A percentile compares a stretch with the other conserved stretches of the same genome.
phyloP scores from a whole-genome alignment of 164 flowering plant genomes.

The Sedum album region DNA sequence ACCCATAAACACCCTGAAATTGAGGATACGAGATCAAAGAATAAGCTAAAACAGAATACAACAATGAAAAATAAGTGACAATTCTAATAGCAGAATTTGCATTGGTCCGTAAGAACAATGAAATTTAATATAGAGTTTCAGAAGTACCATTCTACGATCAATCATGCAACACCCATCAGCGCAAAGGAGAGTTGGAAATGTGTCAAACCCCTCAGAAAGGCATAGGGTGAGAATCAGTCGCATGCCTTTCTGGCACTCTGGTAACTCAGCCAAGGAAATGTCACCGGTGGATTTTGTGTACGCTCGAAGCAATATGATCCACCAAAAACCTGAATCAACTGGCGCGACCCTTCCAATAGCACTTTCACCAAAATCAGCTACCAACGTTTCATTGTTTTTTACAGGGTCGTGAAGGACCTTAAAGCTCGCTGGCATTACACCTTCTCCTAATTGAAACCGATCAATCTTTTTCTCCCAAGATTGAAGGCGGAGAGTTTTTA shows the following conservation, averaged over 20 bases:
- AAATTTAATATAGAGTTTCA: neutral
- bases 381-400: constrained; percentile 26
- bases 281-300: constrained; percentile 76
- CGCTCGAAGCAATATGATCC: constrained; percentile 76
- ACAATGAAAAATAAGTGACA: neutral
- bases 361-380: constrained; percentile 81
- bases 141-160: constrained; percentile 73
- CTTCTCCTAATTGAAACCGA: constrained; percentile 68
- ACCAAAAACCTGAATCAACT: constrained; percentile 88
- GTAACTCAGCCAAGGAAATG: constrained; percentile 50
- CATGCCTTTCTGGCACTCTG: constrained; percentile 79
- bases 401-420: constrained; percentile 70
- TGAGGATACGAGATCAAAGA: neutral
- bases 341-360: constrained; percentile 92
- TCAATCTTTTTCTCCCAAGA: constrained; percentile 81
- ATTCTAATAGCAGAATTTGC: too few species aligned
- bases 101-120: neutral
- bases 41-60: neutral
- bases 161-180: constrained; percentile 89
- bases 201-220: constrained; percentile 84
- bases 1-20: constrained; percentile 15
- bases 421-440: constrained; percentile 91
- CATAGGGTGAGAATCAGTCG: constrained; percentile 60
- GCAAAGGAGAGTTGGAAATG: constrained; percentile 77
- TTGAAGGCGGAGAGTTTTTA: constrained; percentile 75